Percentiles rank a stretch among this genome's conserved stretches.
phyloP scores from a whole-genome alignment of 441 rosid species.

The Raphanus hybrid region DNA sequence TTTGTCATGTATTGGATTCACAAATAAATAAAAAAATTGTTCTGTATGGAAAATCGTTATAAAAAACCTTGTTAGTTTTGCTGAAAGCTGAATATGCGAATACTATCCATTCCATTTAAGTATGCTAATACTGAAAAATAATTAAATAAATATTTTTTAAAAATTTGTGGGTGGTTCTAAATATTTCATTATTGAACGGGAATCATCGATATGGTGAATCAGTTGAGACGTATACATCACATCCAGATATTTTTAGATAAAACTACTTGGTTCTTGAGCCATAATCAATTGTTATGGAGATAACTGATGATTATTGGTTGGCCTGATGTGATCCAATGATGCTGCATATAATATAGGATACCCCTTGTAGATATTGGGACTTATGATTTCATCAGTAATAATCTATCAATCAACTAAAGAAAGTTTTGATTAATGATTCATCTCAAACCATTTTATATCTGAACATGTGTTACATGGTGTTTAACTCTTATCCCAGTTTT shows the following conservation, averaged over 20 bases:
- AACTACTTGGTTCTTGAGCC: background rate
- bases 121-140: background rate
- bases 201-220: too few species aligned
- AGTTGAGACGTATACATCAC: background rate
- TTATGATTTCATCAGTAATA: too few species aligned
- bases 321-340: background rate
- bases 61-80: background rate
- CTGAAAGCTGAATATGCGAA: background rate
- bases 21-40: background rate
- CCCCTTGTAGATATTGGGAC: too few species aligned
- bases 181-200: too few species aligned
- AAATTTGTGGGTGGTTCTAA: too few species aligned
- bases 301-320: background rate
- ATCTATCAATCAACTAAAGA: too few species aligned
- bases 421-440: too few species aligned
- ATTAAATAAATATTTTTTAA: background rate
- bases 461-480: too few species aligned
- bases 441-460: too few species aligned
- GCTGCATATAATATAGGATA: background rate
- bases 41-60: background rate
- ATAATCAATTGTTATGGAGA: background rate
- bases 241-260: background rate
- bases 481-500: too few species aligned
- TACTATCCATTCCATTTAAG: background rate
- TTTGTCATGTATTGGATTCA: conserved; percentile 34